phyloP scores from a whole-genome alignment of 257 asterid genomes.

The Ocimum tenuiflorum region DNA sequence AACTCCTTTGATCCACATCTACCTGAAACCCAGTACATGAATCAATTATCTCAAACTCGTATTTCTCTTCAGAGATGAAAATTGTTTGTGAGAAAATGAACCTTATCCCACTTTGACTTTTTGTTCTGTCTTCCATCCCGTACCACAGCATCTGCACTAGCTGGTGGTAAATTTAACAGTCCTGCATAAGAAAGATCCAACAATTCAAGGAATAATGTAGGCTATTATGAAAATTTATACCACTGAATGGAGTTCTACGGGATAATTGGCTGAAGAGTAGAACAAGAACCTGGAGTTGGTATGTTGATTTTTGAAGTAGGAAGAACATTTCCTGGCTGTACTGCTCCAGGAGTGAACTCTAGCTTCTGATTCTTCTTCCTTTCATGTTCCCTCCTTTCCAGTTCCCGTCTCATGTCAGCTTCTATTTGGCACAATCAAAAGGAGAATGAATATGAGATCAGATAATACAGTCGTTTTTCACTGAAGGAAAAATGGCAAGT shows the following conservation, averaged over 20 bases:
- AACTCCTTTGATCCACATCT: slow-evolving; percentile 55
- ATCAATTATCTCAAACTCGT: slow-evolving; percentile 11
- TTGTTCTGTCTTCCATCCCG: slow-evolving; percentile 87
- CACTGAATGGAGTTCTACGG: neutral
- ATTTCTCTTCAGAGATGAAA: slow-evolving; percentile 1
- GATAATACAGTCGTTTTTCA: neutral
- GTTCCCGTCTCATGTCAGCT: slow-evolving; percentile 72
- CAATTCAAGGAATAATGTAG: neutral
- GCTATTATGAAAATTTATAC: neutral
- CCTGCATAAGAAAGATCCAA: slow-evolving; percentile 21
- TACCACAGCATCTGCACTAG: slow-evolving; percentile 35
- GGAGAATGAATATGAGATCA: neutral
- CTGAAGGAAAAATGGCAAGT: neutral
- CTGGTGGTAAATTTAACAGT: slow-evolving; percentile 28
- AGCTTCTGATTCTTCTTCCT: slow-evolving; percentile 71
- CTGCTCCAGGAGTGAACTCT: slow-evolving; percentile 76
- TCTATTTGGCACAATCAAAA: slow-evolving; percentile 42
- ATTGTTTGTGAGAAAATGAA: slow-evolving; percentile 21
- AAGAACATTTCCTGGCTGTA: slow-evolving; percentile 54
- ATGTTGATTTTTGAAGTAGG: slow-evolving; percentile 58
- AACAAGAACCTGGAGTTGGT: slow-evolving; percentile 55
- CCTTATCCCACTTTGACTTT: slow-evolving; percentile 99
- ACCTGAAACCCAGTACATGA: slow-evolving; percentile 45
- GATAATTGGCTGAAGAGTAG: slow-evolving; percentile 2
- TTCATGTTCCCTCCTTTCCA: slow-evolving; percentile 89